Percentiles rank a stretch among this genome's conserved stretches.
Evolutionary conservation across 129 eudicot species (phyloP).

Genomic region (Centaurea solstitialis): DNA sequence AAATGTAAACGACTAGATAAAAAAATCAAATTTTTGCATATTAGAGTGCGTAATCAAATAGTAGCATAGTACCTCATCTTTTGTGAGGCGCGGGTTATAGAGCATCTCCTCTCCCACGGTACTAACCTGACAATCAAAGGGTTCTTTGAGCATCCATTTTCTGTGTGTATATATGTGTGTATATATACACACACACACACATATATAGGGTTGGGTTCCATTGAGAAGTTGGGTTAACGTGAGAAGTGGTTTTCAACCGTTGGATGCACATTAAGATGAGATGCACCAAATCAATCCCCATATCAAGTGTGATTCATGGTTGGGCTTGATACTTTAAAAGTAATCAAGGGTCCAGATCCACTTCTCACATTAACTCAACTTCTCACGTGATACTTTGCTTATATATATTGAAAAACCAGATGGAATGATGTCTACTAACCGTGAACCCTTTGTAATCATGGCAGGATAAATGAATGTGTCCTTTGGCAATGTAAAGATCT

Average conservation of each 20-base stretch:
- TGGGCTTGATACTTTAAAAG: too few species aligned
- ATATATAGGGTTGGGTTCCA: too few species aligned
- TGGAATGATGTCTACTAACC: slow-evolving; percentile 43
- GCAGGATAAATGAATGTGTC: slow-evolving; percentile 89
- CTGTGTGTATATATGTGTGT: background rate
- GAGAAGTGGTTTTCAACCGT: too few species aligned
- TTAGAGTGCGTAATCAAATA: background rate
- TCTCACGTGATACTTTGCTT: too few species aligned
- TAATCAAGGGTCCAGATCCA: too few species aligned
- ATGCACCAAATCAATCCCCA: too few species aligned
- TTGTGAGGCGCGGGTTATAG: slow-evolving; percentile 82
- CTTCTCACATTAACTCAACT: too few species aligned
- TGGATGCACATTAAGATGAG: too few species aligned
- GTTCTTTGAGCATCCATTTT: slow-evolving; percentile 24
- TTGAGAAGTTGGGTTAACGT: too few species aligned
- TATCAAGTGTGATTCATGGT: too few species aligned
- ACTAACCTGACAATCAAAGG: slow-evolving; percentile 55
- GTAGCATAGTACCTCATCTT: slow-evolving; percentile 66
- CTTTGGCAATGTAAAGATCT: slow-evolving; percentile 90
- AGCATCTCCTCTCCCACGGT: slow-evolving; percentile 94
- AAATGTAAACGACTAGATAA: background rate
- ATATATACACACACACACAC: too few species aligned
- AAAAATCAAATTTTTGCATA: background rate
- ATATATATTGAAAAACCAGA: background rate
- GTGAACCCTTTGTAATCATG: slow-evolving; percentile 97